A percentile compares a stretch with the other conserved stretches of the same genome.
These are phyloP conservation scores for Saccharum hybrid DNA, from an alignment of 202 grass and related monocot species.

Conservation along the genomic window DNA sequence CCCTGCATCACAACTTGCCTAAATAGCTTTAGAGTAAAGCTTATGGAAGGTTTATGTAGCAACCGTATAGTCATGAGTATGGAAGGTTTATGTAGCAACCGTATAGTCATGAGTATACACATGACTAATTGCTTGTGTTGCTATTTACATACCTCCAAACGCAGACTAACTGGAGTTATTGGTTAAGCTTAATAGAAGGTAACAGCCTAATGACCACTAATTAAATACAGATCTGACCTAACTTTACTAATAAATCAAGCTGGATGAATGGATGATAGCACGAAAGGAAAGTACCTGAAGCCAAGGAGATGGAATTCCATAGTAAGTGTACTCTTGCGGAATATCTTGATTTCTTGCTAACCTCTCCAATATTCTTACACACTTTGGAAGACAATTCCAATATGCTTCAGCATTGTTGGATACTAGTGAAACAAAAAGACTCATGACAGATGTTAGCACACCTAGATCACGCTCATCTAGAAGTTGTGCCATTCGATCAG, in stretches of 20 bases:
- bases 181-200: not conserved
- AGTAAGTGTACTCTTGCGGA: conserved; percentile 96
- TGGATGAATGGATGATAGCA: not conserved
- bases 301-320: conserved; percentile 99
- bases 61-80: not conserved
- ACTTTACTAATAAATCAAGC: conserved; percentile 13
- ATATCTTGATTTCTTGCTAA: conserved; percentile 99
- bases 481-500: conserved; percentile 97
- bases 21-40: not conserved
- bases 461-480: conserved; percentile 95
- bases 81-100: not conserved
- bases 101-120: not conserved
- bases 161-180: not conserved
- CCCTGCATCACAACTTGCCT: conserved; percentile 6
- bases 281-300: conserved; percentile 74
- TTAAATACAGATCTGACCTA: not conserved
- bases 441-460: conserved; percentile 97
- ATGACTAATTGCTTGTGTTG: not conserved
- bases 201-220: not conserved
- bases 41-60: not conserved
- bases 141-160: not conserved
- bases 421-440: conserved; percentile 96
- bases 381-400: conserved; percentile 99
- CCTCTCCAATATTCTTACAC: conserved; percentile 89
- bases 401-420: conserved; percentile 92